A percentile compares a stretch with the other conserved stretches of the same genome.
These are phyloP conservation scores for Monocercomonoides exilis DNA, from an alignment of 78 protist genomes.

Conservation along the genomic window DNA sequence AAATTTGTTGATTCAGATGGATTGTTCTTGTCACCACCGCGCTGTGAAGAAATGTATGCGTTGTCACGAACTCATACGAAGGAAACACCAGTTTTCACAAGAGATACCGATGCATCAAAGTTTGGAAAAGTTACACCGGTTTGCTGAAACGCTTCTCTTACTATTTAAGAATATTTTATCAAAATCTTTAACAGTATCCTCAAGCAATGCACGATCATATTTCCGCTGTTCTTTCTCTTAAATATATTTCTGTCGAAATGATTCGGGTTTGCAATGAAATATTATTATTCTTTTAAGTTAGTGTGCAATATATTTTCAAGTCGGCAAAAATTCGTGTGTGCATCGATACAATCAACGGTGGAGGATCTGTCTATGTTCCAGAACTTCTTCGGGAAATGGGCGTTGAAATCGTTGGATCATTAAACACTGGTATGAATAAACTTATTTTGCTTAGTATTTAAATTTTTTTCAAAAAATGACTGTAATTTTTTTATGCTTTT, in stretches of 20 bases:
- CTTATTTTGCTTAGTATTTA: background rate
- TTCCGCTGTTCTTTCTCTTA: background rate
- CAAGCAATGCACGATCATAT: conserved; percentile 6
- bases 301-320: no score
- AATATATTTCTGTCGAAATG: background rate
- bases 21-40: background rate
- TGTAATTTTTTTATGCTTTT: background rate
- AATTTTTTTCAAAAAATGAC: background rate
- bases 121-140: background rate
- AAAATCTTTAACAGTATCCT: background rate
- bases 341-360: conserved; percentile 29
- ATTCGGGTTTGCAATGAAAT: no score
- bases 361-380: background rate
- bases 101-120: background rate
- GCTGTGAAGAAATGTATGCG: background rate
- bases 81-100: background rate
- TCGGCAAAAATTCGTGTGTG: background rate
- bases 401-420: background rate
- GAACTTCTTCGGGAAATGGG: conserved; percentile 11
- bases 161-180: background rate
- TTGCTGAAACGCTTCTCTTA: background rate
- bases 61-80: background rate
- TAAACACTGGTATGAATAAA: background rate
- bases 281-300: no score
- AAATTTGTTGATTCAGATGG: conserved; percentile 31